phyloP scores from a whole-genome alignment of 495 filamentous ascomycete species.

The Jackrogersella minutella region DNA sequence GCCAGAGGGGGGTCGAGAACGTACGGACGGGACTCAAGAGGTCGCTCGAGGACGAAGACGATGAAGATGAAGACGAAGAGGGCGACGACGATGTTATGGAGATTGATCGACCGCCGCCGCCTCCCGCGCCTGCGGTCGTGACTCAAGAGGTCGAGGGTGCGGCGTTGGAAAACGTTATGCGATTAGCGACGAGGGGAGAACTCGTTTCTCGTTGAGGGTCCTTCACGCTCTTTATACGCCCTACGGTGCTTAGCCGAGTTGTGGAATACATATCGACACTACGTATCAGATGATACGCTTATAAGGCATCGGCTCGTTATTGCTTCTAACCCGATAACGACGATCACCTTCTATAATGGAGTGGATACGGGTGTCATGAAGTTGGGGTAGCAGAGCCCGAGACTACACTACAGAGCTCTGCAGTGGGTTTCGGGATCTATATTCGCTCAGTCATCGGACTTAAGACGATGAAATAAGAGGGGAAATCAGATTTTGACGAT shows the following conservation, averaged over 20 bases:
- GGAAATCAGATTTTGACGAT: not conserved
- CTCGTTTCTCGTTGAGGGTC: slow-evolving; percentile 16
- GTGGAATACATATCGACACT: too few relatives aligned
- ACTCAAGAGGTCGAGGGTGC: slow-evolving; percentile 47
- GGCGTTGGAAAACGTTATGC: slow-evolving; percentile 59
- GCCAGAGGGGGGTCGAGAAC: slow-evolving; percentile 69
- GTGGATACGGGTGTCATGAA: not conserved
- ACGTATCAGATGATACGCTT: too few relatives aligned
- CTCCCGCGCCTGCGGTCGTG: slow-evolving; percentile 33
- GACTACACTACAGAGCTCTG: not conserved
- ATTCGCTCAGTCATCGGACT: slow-evolving; percentile 4
- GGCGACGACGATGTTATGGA: slow-evolving; percentile 55
- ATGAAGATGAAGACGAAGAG: slow-evolving; percentile 65
- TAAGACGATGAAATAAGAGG: not conserved
- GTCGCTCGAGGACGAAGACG: slow-evolving; percentile 65
- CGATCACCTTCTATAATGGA: too few relatives aligned
- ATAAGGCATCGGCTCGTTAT: too few relatives aligned
- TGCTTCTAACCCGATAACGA: too few relatives aligned
- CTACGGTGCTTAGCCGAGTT: too few relatives aligned
- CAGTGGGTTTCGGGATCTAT: not conserved
- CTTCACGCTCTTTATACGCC: too few relatives aligned
- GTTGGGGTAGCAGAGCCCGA: too few relatives aligned
- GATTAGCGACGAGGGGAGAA: slow-evolving; percentile 63
- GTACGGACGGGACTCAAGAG: slow-evolving; percentile 73
- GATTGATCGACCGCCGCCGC: slow-evolving; percentile 53